phyloP scores from a whole-genome alignment of 2,329 filamentous ascomycete species.

The Pseudogymnoascus sp. region DNA sequence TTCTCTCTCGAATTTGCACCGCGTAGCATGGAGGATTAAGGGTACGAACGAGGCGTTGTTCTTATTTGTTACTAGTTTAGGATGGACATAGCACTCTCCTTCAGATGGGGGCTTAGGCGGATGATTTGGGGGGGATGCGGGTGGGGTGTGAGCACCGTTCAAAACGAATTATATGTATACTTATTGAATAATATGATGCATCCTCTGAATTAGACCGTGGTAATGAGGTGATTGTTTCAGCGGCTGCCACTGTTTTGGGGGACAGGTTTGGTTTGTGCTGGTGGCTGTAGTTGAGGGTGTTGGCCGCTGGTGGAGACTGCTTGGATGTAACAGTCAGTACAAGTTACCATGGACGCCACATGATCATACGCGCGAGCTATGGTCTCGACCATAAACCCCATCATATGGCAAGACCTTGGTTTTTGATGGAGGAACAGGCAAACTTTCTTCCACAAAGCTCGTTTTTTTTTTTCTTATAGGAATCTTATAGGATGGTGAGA shows the following conservation, averaged over 20 bases:
- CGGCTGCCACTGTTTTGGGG: neutral
- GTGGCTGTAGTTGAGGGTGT: neutral
- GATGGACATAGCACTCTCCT: conserved; percentile 10
- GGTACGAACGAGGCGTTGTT: conserved; percentile 6
- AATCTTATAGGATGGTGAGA: neutral
- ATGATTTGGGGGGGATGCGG: neutral
- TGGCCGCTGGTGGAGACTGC: neutral
- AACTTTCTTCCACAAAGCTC: neutral
- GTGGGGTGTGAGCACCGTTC: neutral
- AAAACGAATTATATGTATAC: conserved; percentile 11
- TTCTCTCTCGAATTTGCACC: conserved; percentile 2
- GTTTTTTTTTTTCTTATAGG: neutral
- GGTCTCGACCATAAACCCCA: neutral
- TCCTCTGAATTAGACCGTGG: neutral
- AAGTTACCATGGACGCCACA: neutral
- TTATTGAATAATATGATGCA: conserved; percentile 9
- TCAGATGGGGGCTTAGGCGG: conserved; percentile 6
- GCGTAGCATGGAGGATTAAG: neutral
- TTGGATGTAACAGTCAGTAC: too few relatives aligned
- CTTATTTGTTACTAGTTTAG: conserved; percentile 11
- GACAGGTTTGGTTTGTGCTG: neutral
- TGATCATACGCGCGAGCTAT: neutral
- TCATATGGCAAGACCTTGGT: neutral
- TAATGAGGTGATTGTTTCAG: neutral
- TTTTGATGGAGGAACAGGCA: neutral